Conservation (phyloP, 805 yeast genomes). For the Pichia scutulata region DNA sequence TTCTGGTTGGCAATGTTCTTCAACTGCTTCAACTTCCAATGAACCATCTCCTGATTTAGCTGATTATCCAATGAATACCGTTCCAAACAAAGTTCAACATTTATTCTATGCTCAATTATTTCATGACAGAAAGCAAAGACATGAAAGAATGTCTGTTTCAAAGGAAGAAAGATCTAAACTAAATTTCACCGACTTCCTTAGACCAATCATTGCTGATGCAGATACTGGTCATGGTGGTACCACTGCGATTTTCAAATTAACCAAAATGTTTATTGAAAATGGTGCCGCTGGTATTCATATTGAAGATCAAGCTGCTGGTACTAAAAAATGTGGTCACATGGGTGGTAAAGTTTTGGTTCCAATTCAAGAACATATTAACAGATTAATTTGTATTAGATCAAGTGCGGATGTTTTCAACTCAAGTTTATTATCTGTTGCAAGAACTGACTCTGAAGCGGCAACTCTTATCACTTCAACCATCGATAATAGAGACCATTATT, state of each 20-base stretch:
- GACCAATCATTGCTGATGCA: slow-evolving; percentile 96
- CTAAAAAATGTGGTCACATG: slow-evolving; percentile 99
- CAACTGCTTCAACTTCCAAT: slow-evolving; percentile 94
- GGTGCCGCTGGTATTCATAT: slow-evolving; percentile 99
- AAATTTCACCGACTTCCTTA: slow-evolving; percentile 74
- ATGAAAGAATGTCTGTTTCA: slow-evolving; percentile 61
- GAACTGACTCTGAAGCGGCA: slow-evolving; percentile 98
- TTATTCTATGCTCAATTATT: slow-evolving; percentile 93
- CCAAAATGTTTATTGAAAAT: slow-evolving; percentile 92
- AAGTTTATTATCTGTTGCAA: slow-evolving; percentile 80
- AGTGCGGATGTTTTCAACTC: slow-evolving; percentile 91
- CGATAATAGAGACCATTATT: slow-evolving; percentile 91
- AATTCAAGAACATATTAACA: slow-evolving; percentile 93
- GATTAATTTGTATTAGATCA: slow-evolving; percentile 89
- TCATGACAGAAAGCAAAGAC: slow-evolving; percentile 95
- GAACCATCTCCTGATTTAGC: slow-evolving; percentile 99
- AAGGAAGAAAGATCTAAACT: slow-evolving; percentile 60
- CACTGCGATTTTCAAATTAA: slow-evolving; percentile 90
- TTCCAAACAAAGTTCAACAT: slow-evolving; percentile 96
- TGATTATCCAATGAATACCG: slow-evolving; percentile 97
- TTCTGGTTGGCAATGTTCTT: slow-evolving; percentile 98
- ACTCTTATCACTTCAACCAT: slow-evolving; percentile 90
- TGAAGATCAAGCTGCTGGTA: slow-evolving; percentile 98
- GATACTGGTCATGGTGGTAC: slow-evolving; percentile 99
- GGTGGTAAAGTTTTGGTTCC: slow-evolving; percentile 98